Evolutionary conservation across 768 basidiomycete genomes (phyloP), one percentile per base, ranked within the genome.

Genomic region (Tulasnella sp.): DNA sequence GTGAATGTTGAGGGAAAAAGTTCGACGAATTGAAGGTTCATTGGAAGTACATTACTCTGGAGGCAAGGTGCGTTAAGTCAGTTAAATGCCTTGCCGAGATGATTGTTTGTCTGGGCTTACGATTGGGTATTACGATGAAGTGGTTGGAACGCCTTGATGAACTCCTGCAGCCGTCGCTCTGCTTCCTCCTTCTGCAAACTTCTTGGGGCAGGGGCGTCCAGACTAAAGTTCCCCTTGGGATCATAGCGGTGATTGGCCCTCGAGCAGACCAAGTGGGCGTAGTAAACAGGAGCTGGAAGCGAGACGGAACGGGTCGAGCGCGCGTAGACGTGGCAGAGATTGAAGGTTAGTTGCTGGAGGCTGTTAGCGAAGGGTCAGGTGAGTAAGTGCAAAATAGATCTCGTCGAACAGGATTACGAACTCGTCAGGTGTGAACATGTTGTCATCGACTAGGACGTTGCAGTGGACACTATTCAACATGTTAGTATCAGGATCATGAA

Each of bases 351-450:
- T 41, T 63, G 59, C 29, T 72, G 71, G 17, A 72, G 59, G 32
- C 71, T 72, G 47, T 39, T 29, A 62, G n/a, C n/a, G 34, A 62
- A 37, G 17, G 12, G 29, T 5, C 26, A 9, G 17, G 69, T 29
- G 1, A 52, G 32, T 47, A n/a, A 3, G 22, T n/a, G 26, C n/a
- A 22, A 1, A 39, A 29, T 4, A 14, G 36, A 88, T 62, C 90
- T 92, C 11, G 9, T 59, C 52, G 26, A 0, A n/a, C 90, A 87
- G 40, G 5, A 17, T 22, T 14, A 65, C 71, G 6, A 41, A 72
- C 71, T 72, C 71, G 32, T 72, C 71, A 3, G 71, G 59, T 17
- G 62, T 72, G 35, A 72, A 72, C 36, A 32, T 9, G 71, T 72
- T 64, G 35, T 72, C 71, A 39, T 72, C 71, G 6, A 41, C 37